Evolutionary conservation across 345 rosid species (phyloP).

Genomic region (Streptanthus diversifolius): DNA sequence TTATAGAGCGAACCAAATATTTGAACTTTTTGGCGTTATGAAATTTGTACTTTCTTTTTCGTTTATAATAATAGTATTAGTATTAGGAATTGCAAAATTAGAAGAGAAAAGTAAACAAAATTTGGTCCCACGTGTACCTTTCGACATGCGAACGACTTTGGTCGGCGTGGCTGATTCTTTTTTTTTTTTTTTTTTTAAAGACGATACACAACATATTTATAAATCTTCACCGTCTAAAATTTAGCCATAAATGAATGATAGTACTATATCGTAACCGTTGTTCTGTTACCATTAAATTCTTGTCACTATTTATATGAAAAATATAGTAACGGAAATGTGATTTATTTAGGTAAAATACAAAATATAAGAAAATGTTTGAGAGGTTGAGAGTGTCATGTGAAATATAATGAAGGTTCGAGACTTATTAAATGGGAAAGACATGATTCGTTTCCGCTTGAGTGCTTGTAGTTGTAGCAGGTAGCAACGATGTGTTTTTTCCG

Average conservation of each 20-base stretch:
- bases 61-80: background rate
- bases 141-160: constrained; percentile 30
- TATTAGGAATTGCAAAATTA: background rate
- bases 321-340: background rate
- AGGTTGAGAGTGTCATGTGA: background rate
- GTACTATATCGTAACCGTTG: constrained; percentile 8
- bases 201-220: background rate
- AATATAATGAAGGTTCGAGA: constrained; percentile 2
- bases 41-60: background rate
- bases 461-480: background rate
- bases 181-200: background rate
- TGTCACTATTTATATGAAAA: background rate
- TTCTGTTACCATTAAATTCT: constrained; percentile 10
- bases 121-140: constrained; percentile 18
- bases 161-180: constrained; percentile 14
- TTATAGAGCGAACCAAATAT: background rate
- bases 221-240: constrained; percentile 6
- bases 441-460: constrained; percentile 25
- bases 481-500: background rate
- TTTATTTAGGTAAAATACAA: background rate
- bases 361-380: background rate
- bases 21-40: background rate
- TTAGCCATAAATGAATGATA: background rate
- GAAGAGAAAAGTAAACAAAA: background rate
- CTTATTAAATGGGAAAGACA: constrained; percentile 12